Percentiles rank a stretch among this genome's conserved stretches.
Evolutionary conservation across 805 yeast genomes (phyloP).

Genomic region (Saccharomycopsis amapae): DNA sequence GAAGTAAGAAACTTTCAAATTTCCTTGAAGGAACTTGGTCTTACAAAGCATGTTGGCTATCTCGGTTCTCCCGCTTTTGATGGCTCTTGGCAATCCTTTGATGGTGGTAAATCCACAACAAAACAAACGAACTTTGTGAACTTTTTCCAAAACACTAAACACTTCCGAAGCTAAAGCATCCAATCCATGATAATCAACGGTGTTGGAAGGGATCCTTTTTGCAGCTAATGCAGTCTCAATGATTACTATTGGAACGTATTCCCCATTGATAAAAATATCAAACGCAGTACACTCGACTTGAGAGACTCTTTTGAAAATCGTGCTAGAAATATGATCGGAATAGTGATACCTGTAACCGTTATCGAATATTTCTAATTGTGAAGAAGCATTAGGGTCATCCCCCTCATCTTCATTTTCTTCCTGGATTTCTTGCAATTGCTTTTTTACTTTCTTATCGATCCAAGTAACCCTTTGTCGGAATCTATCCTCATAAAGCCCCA

Average conservation of each 20-base stretch:
- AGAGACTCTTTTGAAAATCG: conserved; percentile 73
- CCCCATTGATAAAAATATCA: conserved; percentile 72
- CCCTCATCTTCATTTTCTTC: conserved; percentile 24
- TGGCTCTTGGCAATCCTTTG: conserved; percentile 75
- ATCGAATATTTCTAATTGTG: conserved; percentile 1
- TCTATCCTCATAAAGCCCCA: conserved; percentile 89
- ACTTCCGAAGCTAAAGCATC: conserved; percentile 44
- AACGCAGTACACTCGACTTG: conserved; percentile 89
- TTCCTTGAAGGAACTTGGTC: conserved; percentile 68
- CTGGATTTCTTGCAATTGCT: conserved; percentile 15
- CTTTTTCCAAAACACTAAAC: conserved; percentile 40
- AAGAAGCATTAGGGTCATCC: conserved; percentile 2
- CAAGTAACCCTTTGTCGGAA: conserved; percentile 69
- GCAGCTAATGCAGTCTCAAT: conserved; percentile 62
- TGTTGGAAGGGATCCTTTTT: conserved; percentile 18
- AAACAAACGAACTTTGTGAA: conserved; percentile 70
- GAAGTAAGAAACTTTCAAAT: conserved; percentile 70
- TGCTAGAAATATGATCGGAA: conserved; percentile 78
- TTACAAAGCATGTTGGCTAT: conserved; percentile 87
- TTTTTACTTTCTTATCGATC: conserved; percentile 41
- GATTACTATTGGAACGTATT: conserved; percentile 76
- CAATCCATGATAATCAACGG: conserved; percentile 34
- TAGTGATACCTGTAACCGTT: conserved; percentile 56
- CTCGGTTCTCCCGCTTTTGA: conserved; percentile 80
- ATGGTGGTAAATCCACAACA: conserved; percentile 78